Evolutionary conservation across 306 rosid genomes (phyloP).

Genomic region (Trifolium fragiferum): DNA sequence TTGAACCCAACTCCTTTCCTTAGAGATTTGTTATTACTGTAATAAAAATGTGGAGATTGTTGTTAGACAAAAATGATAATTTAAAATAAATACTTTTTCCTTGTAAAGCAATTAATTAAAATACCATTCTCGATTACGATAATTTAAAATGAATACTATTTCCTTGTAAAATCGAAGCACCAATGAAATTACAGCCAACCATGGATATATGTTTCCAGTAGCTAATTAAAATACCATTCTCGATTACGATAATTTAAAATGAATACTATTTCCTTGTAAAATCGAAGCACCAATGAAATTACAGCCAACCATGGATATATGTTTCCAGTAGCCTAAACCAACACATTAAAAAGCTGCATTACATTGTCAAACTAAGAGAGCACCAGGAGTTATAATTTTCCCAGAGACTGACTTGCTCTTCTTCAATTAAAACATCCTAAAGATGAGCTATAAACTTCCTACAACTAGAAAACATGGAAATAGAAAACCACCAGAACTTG

Average conservation of each 20-base stretch:
- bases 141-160: slow-evolving; percentile 14
- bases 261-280: neutral
- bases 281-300: slow-evolving; percentile 32
- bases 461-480: slow-evolving; percentile 8
- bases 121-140: neutral
- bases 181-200: slow-evolving; percentile 37
- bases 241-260: too few species aligned
- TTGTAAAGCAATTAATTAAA: too few species aligned
- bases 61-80: too few species aligned
- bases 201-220: slow-evolving; percentile 34
- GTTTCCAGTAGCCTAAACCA: slow-evolving; percentile 38
- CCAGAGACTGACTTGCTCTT: slow-evolving; percentile 32
- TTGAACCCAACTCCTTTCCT: too few species aligned
- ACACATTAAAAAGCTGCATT: slow-evolving; percentile 12
- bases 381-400: slow-evolving; percentile 12
- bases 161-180: slow-evolving; percentile 23
- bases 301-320: slow-evolving; percentile 37
- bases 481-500: slow-evolving; percentile 30
- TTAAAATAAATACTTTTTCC: too few species aligned
- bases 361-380: slow-evolving; percentile 27
- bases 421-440: slow-evolving; percentile 41
- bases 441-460: slow-evolving; percentile 38
- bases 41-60: too few species aligned
- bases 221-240: too few species aligned
- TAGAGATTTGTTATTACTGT: too few species aligned